phyloP scores from a whole-genome alignment of 169 alveolate species.

The Babesia bovis region DNA sequence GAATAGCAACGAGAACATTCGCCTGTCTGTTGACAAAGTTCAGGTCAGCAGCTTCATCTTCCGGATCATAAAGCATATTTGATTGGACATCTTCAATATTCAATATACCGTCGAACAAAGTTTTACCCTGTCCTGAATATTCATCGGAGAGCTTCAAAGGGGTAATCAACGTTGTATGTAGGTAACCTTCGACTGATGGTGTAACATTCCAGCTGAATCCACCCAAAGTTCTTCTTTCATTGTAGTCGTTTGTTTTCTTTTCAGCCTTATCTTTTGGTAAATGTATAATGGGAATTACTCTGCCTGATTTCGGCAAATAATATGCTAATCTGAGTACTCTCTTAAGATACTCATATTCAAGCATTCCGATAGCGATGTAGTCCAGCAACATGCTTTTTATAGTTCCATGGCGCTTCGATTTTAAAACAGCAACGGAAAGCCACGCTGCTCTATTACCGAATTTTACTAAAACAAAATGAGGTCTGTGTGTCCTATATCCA shows the following conservation, averaged over 20 bases:
- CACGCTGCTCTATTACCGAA: slow-evolving; percentile 42
- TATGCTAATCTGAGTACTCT: slow-evolving; percentile 32
- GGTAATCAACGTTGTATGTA: slow-evolving; percentile 2
- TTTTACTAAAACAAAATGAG: slow-evolving; percentile 27
- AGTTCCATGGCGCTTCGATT: neutral
- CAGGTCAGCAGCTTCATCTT: neutral
- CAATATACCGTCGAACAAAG: neutral
- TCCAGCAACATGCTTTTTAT: slow-evolving; percentile 16
- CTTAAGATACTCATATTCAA: slow-evolving; percentile 51
- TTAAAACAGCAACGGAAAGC: slow-evolving; percentile 17
- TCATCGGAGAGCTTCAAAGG: neutral
- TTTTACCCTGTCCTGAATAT: neutral
- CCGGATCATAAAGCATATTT: neutral
- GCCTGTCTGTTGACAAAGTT: slow-evolving; percentile 36
- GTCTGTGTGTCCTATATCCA: slow-evolving; percentile 2
- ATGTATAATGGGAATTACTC: neutral
- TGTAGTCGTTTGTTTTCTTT: no score
- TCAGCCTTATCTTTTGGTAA: neutral
- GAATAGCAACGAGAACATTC: slow-evolving; percentile 13
- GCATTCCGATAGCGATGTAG: slow-evolving; percentile 18
- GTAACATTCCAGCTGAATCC: slow-evolving; percentile 40
- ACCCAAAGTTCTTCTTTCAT: no score
- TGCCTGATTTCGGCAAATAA: neutral
- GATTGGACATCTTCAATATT: neutral
- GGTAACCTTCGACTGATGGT: slow-evolving; percentile 17